These are phyloP conservation scores for Suillus ampliporus DNA, from an alignment of 768 basidiomycete species.

Conservation along the genomic window DNA sequence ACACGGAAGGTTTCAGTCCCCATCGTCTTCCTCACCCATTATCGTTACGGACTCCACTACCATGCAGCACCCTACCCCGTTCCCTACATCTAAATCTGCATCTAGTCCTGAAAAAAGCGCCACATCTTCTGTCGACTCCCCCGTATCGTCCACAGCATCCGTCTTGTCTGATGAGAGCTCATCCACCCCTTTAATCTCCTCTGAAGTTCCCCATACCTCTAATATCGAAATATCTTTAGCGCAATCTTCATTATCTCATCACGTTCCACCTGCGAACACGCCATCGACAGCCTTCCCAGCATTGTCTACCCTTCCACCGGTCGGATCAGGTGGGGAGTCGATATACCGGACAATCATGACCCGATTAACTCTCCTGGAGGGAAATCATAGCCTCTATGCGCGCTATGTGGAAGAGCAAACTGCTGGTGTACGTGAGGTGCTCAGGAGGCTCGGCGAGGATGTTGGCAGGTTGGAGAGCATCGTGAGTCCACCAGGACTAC, in stretches of 20 bases:
- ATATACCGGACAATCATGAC: conserved; percentile 98
- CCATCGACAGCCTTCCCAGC: not conserved
- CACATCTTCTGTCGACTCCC: not conserved
- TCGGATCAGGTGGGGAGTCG: conserved; percentile 67
- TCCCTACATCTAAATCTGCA: not conserved
- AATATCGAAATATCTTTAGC: not conserved
- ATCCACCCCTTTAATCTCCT: not conserved
- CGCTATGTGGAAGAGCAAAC: conserved; percentile 92
- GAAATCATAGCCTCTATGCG: conserved; percentile 83
- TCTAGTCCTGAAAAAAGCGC: not conserved
- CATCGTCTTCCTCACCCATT: not conserved
- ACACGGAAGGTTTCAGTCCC: not conserved
- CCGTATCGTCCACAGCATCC: not conserved
- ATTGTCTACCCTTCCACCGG: not conserved
- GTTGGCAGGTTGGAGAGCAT: conserved; percentile 78
- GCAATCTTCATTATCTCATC: conserved; percentile 1
- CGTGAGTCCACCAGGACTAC: conserved; percentile 47
- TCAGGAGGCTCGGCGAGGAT: conserved; percentile 78
- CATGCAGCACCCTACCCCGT: not conserved
- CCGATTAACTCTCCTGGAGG: conserved; percentile 82
- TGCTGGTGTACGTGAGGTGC: conserved; percentile 70
- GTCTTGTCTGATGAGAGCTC: conserved; percentile 1
- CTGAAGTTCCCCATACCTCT: not conserved
- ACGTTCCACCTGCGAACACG: conserved; percentile 13
- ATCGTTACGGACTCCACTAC: not conserved